Base-by-base conservation (phyloP, 2,329 filamentous ascomycete genomes). In the Fonsecaea pugnacius region DNA sequence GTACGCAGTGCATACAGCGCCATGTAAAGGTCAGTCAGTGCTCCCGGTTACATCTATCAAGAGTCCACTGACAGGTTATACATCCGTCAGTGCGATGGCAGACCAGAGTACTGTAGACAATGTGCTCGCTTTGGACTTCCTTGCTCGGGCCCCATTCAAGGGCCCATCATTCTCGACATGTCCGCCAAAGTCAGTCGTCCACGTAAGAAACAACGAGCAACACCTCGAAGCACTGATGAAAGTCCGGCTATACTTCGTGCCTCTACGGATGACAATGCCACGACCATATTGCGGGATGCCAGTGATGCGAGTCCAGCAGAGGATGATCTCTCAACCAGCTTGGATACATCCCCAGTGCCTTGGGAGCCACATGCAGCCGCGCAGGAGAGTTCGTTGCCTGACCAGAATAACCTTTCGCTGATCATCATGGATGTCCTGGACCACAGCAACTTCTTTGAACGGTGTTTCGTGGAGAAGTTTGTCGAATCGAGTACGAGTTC, bases 121-220 rank as follows among this genome's bases (percentile, higher is more conserved):
- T 58, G 56, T 18, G 56, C 21, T 21, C 56, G 56, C 56, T 50
- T 58, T 50, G 56, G 38, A 32, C 56, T 58, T 12, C 33, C 43
- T 50, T 58, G 56, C 18, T 58, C 56, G 16, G 36, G 56, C n/a
- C 56, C 56, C 5, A 35, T 50, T n/a, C 38, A 58, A 50, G 56
- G 56, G 21, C 56, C 38, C 24, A 58, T 58, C 56, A 48, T 58
- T 12, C 56, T 58, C 56, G 56, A 58, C 40, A 58, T 58, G 56
- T 58, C 56, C 8, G 24, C 56, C n/a, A 36, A 46, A 24, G 40
- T 35, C 7, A 33, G 14, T n/a, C 40, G 40, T 16, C 24, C 56
- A 21, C 56, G 27, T 27, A 46, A 50, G 16, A 58, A 58, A 50
- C 38, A 40, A 18, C 56, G 56, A 24, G 21, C 24, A 21, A 46